A percentile compares a stretch with the other conserved stretches of the same genome.
Conservation (phyloP, 768 basidiomycete genomes). For the Cubamyces lactineus region DNA sequence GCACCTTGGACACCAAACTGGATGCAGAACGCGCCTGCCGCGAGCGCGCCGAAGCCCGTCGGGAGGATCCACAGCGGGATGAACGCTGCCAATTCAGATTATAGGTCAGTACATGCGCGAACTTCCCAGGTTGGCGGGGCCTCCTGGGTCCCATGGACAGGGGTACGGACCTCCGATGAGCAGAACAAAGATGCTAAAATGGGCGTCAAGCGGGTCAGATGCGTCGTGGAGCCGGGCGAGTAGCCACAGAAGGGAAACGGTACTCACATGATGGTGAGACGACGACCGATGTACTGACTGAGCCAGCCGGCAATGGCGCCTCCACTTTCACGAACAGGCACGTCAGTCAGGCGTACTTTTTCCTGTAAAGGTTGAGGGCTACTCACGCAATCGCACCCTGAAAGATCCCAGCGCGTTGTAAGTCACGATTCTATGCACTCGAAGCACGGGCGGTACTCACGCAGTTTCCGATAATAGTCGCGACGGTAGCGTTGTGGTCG, state of each 20-base stretch:
- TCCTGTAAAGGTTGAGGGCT: background rate
- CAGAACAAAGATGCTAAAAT: constrained; percentile 53
- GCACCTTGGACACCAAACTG: constrained; percentile 91
- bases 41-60: constrained; percentile 60
- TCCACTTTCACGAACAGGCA: constrained; percentile 44
- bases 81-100: constrained; percentile 38
- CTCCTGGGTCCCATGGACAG: background rate
- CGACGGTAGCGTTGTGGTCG: constrained; percentile 60
- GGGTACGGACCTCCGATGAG: constrained; percentile 45
- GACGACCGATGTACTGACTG: constrained; percentile 79
- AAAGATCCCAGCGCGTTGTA: background rate
- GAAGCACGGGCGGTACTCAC: constrained; percentile 37
- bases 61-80: constrained; percentile 90
- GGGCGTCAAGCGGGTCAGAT: background rate
- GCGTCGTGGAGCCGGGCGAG: background rate
- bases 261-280: constrained; percentile 70
- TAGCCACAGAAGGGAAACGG: background rate
- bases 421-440: background rate
- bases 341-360: background rate
- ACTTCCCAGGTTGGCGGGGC: too few relatives aligned
- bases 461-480: constrained; percentile 83
- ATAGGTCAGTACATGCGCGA: background rate
- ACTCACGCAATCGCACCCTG: constrained; percentile 51
- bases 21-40: constrained; percentile 85
- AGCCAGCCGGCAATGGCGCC: constrained; percentile 72